Percentiles rank a stretch among this genome's conserved stretches.
These are phyloP conservation scores for Samsoniella hepiali DNA, from an alignment of 2,329 filamentous ascomycete species.

Conservation along the genomic window DNA sequence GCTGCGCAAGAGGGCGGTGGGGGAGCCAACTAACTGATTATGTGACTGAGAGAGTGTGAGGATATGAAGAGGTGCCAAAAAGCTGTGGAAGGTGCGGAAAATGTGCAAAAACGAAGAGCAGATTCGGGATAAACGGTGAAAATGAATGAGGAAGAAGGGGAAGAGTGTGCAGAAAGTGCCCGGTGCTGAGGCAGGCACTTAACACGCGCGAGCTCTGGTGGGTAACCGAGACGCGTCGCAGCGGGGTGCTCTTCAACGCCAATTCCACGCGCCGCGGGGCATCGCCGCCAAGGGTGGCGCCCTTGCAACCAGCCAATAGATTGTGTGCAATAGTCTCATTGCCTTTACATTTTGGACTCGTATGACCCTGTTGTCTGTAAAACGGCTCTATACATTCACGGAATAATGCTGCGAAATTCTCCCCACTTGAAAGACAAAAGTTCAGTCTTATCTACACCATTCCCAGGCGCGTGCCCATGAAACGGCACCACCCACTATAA, in stretches of 20 bases:
- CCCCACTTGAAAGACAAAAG: neutral
- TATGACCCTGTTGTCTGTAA: neutral
- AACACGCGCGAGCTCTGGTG: slow-evolving; percentile 30
- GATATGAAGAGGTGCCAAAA: neutral
- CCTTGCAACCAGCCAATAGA: neutral
- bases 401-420: neutral
- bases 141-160: neutral
- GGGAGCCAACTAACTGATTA: slow-evolving; percentile 6
- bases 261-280: slow-evolving; percentile 22
- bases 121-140: neutral
- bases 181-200: slow-evolving; percentile 30
- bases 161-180: slow-evolving; percentile 17
- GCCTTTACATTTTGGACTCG: neutral
- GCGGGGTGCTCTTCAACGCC: slow-evolving; percentile 20
- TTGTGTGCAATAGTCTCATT: neutral
- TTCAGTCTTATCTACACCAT: neutral
- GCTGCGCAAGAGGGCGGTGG: neutral
- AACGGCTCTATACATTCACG: too few relatives aligned
- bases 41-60: neutral
- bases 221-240: slow-evolving; percentile 31
- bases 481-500: neutral
- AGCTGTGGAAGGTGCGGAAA: neutral
- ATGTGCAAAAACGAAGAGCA: neutral
- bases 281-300: neutral
- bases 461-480: neutral